A percentile compares a stretch with the other conserved stretches of the same genome.
Evolutionary conservation across 129 eudicot genomes (phyloP).

Genomic region (Flaveria robusta): DNA sequence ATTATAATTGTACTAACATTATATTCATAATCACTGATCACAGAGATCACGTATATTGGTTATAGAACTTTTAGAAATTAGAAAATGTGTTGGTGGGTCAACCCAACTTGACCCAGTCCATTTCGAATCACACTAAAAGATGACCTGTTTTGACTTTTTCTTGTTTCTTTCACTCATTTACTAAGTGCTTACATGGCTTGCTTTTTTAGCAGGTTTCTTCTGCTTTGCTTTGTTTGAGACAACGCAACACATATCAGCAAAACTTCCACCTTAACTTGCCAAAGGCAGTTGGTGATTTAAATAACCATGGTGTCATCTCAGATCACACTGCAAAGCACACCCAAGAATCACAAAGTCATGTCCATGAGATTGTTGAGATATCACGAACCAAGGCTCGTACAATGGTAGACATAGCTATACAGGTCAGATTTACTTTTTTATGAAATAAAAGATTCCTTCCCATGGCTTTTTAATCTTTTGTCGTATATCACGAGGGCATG

Average conservation of each 20-base stretch:
- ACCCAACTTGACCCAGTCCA: not conserved
- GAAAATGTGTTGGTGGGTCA: not conserved
- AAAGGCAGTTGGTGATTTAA: slow-evolving; percentile 39
- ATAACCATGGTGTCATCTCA: slow-evolving; percentile 36
- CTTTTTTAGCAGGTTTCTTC: slow-evolving; percentile 59
- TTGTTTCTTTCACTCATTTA: not conserved
- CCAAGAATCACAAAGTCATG: slow-evolving; percentile 57
- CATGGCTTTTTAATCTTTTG: not conserved
- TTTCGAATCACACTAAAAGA: not conserved
- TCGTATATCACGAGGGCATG: not conserved
- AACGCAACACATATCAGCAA: slow-evolving; percentile 66
- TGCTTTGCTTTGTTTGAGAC: slow-evolving; percentile 73
- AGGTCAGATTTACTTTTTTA: slow-evolving; percentile 46
- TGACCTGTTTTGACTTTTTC: not conserved
- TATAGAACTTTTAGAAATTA: not conserved
- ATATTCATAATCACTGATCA: not conserved
- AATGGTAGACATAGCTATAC: slow-evolving; percentile 88
- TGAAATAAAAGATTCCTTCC: not conserved
- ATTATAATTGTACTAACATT: not conserved
- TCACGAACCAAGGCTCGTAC: slow-evolving; percentile 70
- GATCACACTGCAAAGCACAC: slow-evolving; percentile 45
- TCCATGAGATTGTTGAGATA: slow-evolving; percentile 72
- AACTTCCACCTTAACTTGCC: slow-evolving; percentile 43
- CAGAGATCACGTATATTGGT: not conserved
- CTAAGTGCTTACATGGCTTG: slow-evolving; percentile 10